These are phyloP conservation scores for Loxodes magnus DNA, from an alignment of 73 alveolate species.

Conservation along the genomic window DNA sequence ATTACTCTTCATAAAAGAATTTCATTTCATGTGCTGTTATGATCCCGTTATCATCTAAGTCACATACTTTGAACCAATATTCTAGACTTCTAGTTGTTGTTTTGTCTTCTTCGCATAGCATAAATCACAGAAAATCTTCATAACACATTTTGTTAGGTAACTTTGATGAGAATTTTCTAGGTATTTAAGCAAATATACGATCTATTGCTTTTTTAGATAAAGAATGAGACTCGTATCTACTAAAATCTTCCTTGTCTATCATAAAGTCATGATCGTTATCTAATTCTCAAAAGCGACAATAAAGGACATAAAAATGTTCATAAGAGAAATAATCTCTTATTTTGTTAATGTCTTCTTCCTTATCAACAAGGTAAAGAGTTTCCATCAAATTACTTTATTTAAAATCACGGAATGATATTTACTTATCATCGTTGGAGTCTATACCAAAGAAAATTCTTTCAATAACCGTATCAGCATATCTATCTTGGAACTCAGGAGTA, in stretches of 20 bases:
- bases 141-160: constrained; percentile 94
- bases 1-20: constrained; percentile 89
- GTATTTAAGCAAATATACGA: constrained; percentile 95
- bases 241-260: constrained; percentile 95
- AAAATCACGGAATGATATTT: constrained; percentile 80
- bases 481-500: constrained; percentile 96
- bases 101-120: constrained; percentile 97
- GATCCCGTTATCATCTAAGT: constrained; percentile 88
- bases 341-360: constrained; percentile 69
- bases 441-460: constrained; percentile 80
- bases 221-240: constrained; percentile 89
- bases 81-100: constrained; percentile 79
- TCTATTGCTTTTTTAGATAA: constrained; percentile 93
- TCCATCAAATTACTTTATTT: constrained; percentile 77
- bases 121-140: constrained; percentile 96
- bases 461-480: constrained; percentile 94
- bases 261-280: constrained; percentile 98
- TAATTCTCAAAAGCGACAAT: constrained; percentile 98
- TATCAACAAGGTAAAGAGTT: constrained; percentile 51
- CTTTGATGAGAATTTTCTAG: constrained; percentile 89
- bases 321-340: constrained; percentile 95
- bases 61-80: constrained; percentile 96
- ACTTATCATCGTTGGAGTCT: constrained; percentile 86
- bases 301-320: constrained; percentile 99
- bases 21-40: constrained; percentile 94